Evolutionary conservation across 2,329 filamentous ascomycete species (phyloP).

Genomic region (Xylaria multiplex): DNA sequence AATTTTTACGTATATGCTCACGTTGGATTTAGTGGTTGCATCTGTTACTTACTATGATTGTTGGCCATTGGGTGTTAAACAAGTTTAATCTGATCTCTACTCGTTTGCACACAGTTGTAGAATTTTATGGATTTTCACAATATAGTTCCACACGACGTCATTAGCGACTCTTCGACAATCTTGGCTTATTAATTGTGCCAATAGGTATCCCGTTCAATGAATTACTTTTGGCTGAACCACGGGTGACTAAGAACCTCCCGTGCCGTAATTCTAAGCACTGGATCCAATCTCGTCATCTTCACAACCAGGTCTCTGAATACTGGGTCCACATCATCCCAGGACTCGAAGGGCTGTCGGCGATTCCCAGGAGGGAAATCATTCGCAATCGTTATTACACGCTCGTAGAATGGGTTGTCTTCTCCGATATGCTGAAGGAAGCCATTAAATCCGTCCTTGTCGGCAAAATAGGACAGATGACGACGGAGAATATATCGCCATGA

Average conservation of each 20-base stretch:
- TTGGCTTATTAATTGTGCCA: too few relatives aligned
- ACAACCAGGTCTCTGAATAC: conserved; percentile 19
- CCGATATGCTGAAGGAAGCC: conserved; percentile 26
- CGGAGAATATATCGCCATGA: conserved; percentile 41
- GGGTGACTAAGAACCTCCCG: conserved; percentile 24
- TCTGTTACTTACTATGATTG: too few relatives aligned
- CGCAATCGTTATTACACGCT: conserved; percentile 17
- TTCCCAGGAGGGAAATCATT: conserved; percentile 16
- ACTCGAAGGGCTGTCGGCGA: conserved; percentile 18
- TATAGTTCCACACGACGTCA: too few relatives aligned
- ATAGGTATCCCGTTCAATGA: too few relatives aligned
- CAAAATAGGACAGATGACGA: conserved; percentile 26
- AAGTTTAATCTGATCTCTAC: too few relatives aligned
- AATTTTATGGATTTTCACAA: too few relatives aligned
- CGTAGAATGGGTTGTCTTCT: conserved; percentile 27
- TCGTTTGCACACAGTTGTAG: too few relatives aligned
- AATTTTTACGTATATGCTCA: too few relatives aligned
- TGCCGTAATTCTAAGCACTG: conserved; percentile 19
- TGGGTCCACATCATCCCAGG: conserved; percentile 7
- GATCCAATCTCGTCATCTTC: conserved; percentile 29
- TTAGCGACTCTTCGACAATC: too few relatives aligned
- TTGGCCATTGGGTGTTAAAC: too few relatives aligned
- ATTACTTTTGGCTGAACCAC: not conserved
- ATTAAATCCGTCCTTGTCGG: conserved; percentile 18
- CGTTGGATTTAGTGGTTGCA: too few relatives aligned